Percentiles rank a stretch among this genome's conserved stretches.
phyloP scores from a whole-genome alignment of 208 protist species.

The Phytomonas sp. region DNA sequence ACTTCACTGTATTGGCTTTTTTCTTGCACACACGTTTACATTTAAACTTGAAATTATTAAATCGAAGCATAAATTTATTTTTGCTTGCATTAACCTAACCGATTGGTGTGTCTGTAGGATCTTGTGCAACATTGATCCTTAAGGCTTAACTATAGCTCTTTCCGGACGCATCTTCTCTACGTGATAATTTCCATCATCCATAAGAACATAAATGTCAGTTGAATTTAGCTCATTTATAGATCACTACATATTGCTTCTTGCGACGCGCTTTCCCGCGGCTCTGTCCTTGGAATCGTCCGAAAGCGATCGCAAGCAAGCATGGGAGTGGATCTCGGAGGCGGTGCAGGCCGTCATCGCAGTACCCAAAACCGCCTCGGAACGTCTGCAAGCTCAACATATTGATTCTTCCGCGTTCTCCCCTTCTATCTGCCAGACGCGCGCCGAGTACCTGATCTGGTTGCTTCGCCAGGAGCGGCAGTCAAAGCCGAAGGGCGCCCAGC shows the following conservation, averaged over 20 bases:
- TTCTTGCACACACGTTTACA: slow-evolving; percentile 3
- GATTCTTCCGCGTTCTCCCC: slow-evolving; percentile 50
- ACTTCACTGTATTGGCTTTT: background rate
- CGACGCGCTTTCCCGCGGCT: slow-evolving; percentile 58
- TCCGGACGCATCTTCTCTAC: background rate
- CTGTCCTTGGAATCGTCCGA: slow-evolving; percentile 20
- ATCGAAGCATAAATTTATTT: background rate
- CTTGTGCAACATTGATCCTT: background rate
- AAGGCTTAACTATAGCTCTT: background rate
- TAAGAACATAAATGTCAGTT: slow-evolving; percentile 9
- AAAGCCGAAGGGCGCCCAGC: background rate
- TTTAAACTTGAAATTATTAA: background rate
- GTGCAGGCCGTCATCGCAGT: slow-evolving; percentile 40
- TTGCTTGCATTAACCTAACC: background rate
- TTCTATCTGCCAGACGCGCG: slow-evolving; percentile 47
- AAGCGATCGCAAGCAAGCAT: slow-evolving; percentile 17
- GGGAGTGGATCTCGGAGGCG: slow-evolving; percentile 47
- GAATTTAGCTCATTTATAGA: slow-evolving; percentile 72
- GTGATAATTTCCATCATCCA: background rate
- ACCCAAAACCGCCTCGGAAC: slow-evolving; percentile 50
- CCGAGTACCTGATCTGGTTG: slow-evolving; percentile 56
- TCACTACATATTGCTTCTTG: slow-evolving; percentile 78
- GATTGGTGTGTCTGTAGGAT: background rate
- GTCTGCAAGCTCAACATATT: slow-evolving; percentile 30
- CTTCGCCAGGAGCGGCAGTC: slow-evolving; percentile 1